These are phyloP conservation scores for Amaranthus tricolor DNA, from an alignment of 179 eudicot genomes.

Conservation along the genomic window DNA sequence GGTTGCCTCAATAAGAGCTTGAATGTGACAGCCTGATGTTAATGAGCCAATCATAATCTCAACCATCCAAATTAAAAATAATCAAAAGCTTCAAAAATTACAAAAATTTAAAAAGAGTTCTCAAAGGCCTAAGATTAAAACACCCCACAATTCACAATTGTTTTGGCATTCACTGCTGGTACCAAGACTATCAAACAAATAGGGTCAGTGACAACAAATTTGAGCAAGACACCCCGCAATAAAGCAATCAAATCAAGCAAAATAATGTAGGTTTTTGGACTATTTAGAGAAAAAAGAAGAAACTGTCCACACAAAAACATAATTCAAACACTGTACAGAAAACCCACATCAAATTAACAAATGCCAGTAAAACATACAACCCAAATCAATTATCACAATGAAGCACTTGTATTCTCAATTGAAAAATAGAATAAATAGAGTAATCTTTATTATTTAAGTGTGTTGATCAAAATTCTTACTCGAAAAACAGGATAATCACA, in stretches of 20 bases:
- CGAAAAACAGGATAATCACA: neutral
- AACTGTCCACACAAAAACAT: neutral
- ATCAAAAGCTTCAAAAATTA: neutral
- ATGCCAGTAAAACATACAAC: neutral
- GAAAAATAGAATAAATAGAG: neutral
- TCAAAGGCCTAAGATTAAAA: neutral
- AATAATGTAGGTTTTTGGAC: neutral
- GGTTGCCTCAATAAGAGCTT: neutral
- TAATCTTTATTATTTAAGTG: too few relatives aligned
- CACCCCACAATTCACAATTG: too few relatives aligned
- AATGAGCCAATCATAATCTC: neutral
- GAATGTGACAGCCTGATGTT: neutral
- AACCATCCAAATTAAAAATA: neutral
- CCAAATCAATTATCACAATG: constrained; percentile 1
- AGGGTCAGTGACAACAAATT: too few relatives aligned
- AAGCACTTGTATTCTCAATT: neutral
- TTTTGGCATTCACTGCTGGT: too few relatives aligned
- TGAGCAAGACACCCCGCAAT: neutral
- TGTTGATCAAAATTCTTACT: neutral
- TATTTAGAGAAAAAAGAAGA: neutral
- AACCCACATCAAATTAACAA: constrained; percentile 4
- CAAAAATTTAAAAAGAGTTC: neutral
- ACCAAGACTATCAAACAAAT: too few relatives aligned
- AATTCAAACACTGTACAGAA: neutral
- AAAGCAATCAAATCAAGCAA: constrained; percentile 10